Evolutionary conservation across 106 monocot genomes (phyloP).

Genomic region (Vanilla planifolia): DNA sequence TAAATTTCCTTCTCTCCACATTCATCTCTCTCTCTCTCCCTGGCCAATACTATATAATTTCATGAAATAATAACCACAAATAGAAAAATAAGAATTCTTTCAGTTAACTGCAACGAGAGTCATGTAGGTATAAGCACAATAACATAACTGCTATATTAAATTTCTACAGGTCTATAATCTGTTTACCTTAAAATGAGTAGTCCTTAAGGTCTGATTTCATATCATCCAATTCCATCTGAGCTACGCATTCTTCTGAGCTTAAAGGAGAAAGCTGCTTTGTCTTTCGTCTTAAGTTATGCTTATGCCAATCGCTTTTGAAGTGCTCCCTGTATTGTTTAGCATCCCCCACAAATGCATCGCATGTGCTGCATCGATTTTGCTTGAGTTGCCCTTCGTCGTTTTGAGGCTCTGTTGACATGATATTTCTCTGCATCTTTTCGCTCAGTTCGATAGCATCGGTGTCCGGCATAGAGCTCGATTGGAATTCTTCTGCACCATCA

Average conservation of each 20-base stretch:
- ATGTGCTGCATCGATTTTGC: conserved; percentile 75
- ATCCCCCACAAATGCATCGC: conserved; percentile 71
- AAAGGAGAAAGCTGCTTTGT: conserved; percentile 78
- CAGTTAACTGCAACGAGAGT: too few species aligned
- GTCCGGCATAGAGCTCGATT: conserved; percentile 19
- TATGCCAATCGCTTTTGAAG: conserved; percentile 90
- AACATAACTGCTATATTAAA: too few species aligned
- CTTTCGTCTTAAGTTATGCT: conserved; percentile 81
- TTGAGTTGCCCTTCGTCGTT: conserved; percentile 28
- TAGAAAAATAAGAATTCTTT: too few species aligned
- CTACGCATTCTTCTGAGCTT: conserved; percentile 60
- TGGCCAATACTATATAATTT: too few species aligned
- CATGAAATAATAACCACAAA: too few species aligned
- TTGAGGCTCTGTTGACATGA: conserved; percentile 25
- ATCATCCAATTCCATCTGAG: conserved; percentile 53
- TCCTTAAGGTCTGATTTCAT: conserved; percentile 60
- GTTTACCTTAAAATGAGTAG: conserved; percentile 61
- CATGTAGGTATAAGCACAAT: too few species aligned
- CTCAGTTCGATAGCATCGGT: conserved; percentile 26
- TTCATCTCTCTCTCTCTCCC: too few species aligned
- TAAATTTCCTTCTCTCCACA: too few species aligned
- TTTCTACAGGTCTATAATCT: too few species aligned
- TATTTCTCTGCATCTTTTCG: conserved; percentile 35
- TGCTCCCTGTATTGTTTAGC: conserved; percentile 84
- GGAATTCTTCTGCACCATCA: conserved; percentile 41